phyloP scores from a whole-genome alignment of 441 rosid species.

The Jatropha multifida region DNA sequence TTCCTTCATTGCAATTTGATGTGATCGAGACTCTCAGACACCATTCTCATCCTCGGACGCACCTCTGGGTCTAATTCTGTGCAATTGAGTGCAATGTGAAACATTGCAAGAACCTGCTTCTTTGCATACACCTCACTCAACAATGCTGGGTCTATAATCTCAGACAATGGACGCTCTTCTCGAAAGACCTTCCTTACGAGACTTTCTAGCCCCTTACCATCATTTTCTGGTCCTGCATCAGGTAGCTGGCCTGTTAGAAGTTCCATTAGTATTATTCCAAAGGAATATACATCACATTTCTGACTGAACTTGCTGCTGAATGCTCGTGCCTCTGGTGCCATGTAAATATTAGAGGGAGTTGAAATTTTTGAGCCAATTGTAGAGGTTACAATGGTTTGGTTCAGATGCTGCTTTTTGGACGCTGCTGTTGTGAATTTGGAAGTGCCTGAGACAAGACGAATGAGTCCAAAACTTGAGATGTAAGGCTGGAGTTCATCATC shows the following conservation, averaged over 20 bases:
- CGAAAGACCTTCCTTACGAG: conserved; percentile 59
- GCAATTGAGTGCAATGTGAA: conserved; percentile 80
- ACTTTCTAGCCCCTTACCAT: conserved; percentile 59
- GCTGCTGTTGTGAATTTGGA: conserved; percentile 39
- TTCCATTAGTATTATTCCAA: conserved; percentile 75
- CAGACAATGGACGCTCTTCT: conserved; percentile 62
- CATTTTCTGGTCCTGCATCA: conserved; percentile 52
- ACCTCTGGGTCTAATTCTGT: conserved; percentile 77
- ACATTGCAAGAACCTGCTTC: conserved; percentile 60
- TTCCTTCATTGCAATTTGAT: conserved; percentile 42
- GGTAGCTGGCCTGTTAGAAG: conserved; percentile 65
- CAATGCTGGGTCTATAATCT: conserved; percentile 66
- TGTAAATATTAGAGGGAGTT: conserved; percentile 45
- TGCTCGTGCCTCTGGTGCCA: conserved; percentile 76
- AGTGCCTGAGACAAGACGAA: conserved; percentile 45
- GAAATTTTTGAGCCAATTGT: conserved; percentile 45
- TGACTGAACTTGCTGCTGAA: conserved; percentile 62
- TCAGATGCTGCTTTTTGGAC: conserved; percentile 43
- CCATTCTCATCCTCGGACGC: conserved; percentile 82
- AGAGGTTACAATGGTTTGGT: conserved; percentile 40
- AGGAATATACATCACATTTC: conserved; percentile 79
- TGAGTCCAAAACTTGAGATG: conserved; percentile 75
- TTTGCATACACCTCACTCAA: conserved; percentile 54
- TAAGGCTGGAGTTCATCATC: conserved; percentile 72
- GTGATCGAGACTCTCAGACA: conserved; percentile 74